Evolutionary conservation across 179 eudicot genomes (phyloP).

Genomic region (Beta macrorhiza): DNA sequence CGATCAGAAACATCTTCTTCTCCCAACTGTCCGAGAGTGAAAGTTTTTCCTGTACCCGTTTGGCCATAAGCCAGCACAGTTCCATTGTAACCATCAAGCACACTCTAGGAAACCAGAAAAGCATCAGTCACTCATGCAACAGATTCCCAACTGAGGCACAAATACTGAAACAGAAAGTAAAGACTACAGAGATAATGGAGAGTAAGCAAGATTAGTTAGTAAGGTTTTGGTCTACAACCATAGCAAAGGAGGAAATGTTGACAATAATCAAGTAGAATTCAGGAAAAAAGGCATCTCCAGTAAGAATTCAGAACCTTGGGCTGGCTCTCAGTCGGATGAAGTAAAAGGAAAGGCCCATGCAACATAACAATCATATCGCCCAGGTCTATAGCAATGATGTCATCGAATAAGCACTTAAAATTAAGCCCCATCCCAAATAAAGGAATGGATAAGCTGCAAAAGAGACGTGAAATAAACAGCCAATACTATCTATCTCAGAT

Average conservation of each 20-base stretch:
- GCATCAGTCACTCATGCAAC: slow-evolving; percentile 18
- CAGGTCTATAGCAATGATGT: background rate
- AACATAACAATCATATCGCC: background rate
- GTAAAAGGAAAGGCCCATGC: background rate
- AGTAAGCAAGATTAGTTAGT: background rate
- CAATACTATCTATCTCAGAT: background rate
- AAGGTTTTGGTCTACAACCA: background rate
- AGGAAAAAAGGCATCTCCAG: background rate
- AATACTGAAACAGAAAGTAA: background rate
- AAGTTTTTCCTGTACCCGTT: slow-evolving; percentile 98
- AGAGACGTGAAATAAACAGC: background rate
- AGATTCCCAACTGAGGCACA: slow-evolving; percentile 1
- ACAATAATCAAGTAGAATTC: background rate
- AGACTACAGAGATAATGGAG: slow-evolving; percentile 3
- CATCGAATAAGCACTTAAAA: background rate
- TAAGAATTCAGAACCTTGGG: background rate
- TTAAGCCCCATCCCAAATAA: background rate
- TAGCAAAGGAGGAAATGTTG: background rate
- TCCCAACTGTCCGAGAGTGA: slow-evolving; percentile 91
- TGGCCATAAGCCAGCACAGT: slow-evolving; percentile 99
- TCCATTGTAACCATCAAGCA: slow-evolving; percentile 97
- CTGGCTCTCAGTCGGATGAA: background rate
- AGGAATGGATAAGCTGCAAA: background rate
- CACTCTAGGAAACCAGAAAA: slow-evolving; percentile 55
- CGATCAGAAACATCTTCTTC: slow-evolving; percentile 89